Percentiles rank a stretch among this genome's conserved stretches.
Conservation (phyloP, 2,329 filamentous ascomycete species). For the Trichoderma afroharzianum region DNA sequence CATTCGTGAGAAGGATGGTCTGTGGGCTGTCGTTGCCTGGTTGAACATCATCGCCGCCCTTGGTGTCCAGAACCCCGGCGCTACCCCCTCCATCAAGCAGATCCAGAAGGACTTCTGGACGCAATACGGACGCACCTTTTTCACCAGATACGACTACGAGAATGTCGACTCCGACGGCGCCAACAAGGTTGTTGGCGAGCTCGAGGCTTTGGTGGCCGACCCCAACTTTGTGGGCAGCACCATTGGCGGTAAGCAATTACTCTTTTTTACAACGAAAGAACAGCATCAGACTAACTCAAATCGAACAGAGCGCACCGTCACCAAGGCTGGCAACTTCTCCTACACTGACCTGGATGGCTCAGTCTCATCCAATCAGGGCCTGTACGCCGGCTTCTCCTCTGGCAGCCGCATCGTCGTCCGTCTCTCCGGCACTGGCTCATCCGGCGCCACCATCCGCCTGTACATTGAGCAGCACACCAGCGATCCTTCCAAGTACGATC, state of each 20-base stretch:
- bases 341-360: slow-evolving; percentile 99
- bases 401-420: slow-evolving; percentile 94
- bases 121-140: slow-evolving; percentile 95
- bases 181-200: slow-evolving; percentile 79
- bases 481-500: slow-evolving; percentile 71
- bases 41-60: slow-evolving; percentile 97
- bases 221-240: slow-evolving; percentile 75
- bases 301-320: slow-evolving; percentile 65
- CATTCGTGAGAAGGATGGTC: slow-evolving; percentile 97
- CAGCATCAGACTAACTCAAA: slow-evolving; percentile 10
- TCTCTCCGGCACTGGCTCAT: slow-evolving; percentile 90
- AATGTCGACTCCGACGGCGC: slow-evolving; percentile 88
- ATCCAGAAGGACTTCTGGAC: slow-evolving; percentile 98
- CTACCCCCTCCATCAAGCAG: slow-evolving; percentile 86
- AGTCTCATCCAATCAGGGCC: slow-evolving; percentile 90
- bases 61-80: slow-evolving; percentile 72
- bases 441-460: slow-evolving; percentile 90
- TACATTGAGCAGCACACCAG: slow-evolving; percentile 95
- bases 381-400: slow-evolving; percentile 91
- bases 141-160: slow-evolving; percentile 98
- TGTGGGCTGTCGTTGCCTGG: slow-evolving; percentile 98
- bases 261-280: slow-evolving; percentile 13
- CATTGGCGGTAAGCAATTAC: slow-evolving; percentile 57
- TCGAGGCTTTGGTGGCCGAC: slow-evolving; percentile 74
- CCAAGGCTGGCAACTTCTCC: slow-evolving; percentile 90